Base-by-base conservation (phyloP, 352 stramenopile species). In the Phytophthora citricola region DNA sequence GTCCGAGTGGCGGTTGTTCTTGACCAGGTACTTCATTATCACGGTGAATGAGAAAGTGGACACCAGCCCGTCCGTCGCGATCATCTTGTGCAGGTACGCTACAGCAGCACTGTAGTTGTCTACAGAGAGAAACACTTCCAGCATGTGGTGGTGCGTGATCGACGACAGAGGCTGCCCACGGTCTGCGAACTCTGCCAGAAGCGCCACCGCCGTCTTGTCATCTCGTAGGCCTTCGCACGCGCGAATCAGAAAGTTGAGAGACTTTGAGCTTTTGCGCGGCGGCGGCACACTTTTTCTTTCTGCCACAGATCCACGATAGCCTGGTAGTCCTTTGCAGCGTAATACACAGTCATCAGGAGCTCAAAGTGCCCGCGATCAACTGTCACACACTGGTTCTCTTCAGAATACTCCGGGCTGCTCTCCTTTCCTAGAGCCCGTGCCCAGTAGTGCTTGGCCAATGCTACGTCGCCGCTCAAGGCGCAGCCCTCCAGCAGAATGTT, bases 211-310 rank as follows among this genome's bases (percentile, higher is more conserved):
- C 2, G 58, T 86, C 17, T 46, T 66, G 54, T 83, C 79, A 40
- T 92, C 73, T 17, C 81, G 76, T 15, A 88, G 62, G 38, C 72
- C 69, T 26, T 66, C 50, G 54, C 85, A 93, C 9, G 83, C 78
- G 43, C 82, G 80, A 34, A 96, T 68, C 22, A 96, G 63, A 27
- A 85, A 92, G 70, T 94, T 94, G 49, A 96, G 81, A 51, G 86
- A 64, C 72, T 94, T 94, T 36, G 85, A 80, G 48, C 70, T 92
- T 71, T 92, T 14, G 79, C 76, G 17, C 83, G 85, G 29, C 82
- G 79, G 7, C 83, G 83, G 54, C 85, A 93, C 17, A 66, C 56
- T 55, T 67, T 82, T 66, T 86, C 65, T 2, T 88, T 65, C 40
- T 76, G 61, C 83, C 84, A 96, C 40, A 90, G 50, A 39, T 79